Conservation (phyloP, 352 stramenopile species). For the Thalassiosira livingstoniorum region DNA sequence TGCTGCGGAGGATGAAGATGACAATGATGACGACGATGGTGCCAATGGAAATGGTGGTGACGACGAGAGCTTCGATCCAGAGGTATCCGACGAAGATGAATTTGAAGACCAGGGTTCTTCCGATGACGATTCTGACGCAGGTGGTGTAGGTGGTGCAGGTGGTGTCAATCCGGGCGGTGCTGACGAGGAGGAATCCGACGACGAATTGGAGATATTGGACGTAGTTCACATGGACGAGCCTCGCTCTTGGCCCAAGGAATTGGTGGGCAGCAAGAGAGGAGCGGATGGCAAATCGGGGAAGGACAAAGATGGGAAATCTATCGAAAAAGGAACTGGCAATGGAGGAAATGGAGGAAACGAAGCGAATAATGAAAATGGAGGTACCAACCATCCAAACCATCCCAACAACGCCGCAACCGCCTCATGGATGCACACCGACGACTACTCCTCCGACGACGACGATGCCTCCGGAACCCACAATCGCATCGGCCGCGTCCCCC, state of each 20-base stretch:
- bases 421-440: constrained; percentile 95
- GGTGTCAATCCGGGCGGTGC: too few species aligned
- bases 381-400: background rate
- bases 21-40: constrained; percentile 29
- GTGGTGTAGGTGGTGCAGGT: too few species aligned
- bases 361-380: background rate
- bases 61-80: constrained; percentile 14
- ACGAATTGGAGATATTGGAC: constrained; percentile 62
- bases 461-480: constrained; percentile 90
- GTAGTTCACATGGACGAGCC: constrained; percentile 50
- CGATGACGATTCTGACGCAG: constrained; percentile 80
- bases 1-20: constrained; percentile 35
- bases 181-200: constrained; percentile 64
- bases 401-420: constrained; percentile 40
- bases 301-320: too few species aligned
- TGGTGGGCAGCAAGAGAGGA: background rate
- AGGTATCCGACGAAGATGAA: constrained; percentile 63
- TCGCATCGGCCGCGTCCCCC: constrained; percentile 97
- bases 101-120: constrained; percentile 86
- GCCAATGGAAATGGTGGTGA: constrained; percentile 34
- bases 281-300: background rate
- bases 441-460: constrained; percentile 98
- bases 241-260: constrained; percentile 43
- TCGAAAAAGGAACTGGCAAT: too few species aligned
- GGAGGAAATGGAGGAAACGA: too few species aligned